Evolutionary conservation across 495 filamentous ascomycete species (phyloP), one percentile per base, ranked within the genome.

Genomic region (Xylaria cubensis): DNA sequence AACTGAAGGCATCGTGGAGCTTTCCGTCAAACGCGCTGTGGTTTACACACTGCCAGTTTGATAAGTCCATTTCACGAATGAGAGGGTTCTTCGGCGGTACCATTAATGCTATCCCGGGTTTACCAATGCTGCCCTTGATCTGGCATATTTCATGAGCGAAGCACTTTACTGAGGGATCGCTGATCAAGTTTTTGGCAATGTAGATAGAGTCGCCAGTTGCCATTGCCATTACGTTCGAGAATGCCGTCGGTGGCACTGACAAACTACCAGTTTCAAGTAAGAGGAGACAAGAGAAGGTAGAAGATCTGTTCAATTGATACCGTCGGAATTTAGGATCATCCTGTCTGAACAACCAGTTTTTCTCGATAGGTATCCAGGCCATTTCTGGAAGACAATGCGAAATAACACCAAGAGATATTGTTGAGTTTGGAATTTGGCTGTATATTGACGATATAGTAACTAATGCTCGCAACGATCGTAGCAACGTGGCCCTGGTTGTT

Each of bases 181-280:
- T 70, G 17, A 77, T 67, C 34, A 77, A 34, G 4, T 53, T 9
- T 26, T 61, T 70, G 5, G 69, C 70, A 32, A 76, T 70, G 51
- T 75, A 75, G 21, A 77, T 68, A 48, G 75, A 77, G 29, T 77
- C 67, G 5, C 64, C 74, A 4, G 64, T 73, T 21, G 74, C 53
- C 56, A 75, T 76, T 50, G 75, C 75, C 34, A 77, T 39, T 26
- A 72, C 71, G 15, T 73, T 44, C 19, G 39, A 36, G 13, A 75
- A 26, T 17, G 24, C 50, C 4, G n/a, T 42, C 29, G 64, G 34
- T 8, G 34, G 3, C 2, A 76, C 74, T 10, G 74, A 39, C 2
- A 50, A 19, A 19, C 19, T 50, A 8, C 46, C 46, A 19, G 46
- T 50, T 19, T 50, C 46, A 7, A 50, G 46, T 50, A n/a, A 50